Conservation (phyloP, 805 yeast genomes). For the Saccharomyces mikatae region DNA sequence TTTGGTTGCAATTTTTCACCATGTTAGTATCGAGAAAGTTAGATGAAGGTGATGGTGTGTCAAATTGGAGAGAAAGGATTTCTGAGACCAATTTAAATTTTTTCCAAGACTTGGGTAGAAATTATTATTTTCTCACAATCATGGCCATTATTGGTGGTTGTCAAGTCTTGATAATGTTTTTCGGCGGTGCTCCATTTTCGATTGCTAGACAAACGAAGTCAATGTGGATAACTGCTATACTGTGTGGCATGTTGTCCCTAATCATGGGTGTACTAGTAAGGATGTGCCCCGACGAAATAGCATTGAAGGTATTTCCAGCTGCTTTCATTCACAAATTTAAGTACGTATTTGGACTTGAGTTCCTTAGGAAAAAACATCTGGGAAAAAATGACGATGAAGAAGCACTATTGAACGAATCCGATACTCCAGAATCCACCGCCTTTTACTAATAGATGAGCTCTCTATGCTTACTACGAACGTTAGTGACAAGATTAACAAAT, state of each 20-base stretch:
- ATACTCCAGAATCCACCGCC: slow-evolving; percentile 23
- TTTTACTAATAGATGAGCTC: slow-evolving; percentile 10
- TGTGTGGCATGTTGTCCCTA: slow-evolving; percentile 71
- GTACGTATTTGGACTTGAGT: slow-evolving; percentile 22
- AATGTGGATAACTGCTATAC: slow-evolving; percentile 83
- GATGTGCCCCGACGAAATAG: slow-evolving; percentile 76
- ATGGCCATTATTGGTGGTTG: slow-evolving; percentile 68
- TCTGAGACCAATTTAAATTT: slow-evolving; percentile 66
- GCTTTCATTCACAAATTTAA: slow-evolving; percentile 15
- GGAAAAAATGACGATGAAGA: slow-evolving; percentile 18
- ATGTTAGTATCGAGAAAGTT: slow-evolving; percentile 83
- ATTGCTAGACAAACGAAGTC: slow-evolving; percentile 70
- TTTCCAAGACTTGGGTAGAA: slow-evolving; percentile 71
- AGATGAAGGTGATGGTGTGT: slow-evolving; percentile 74
- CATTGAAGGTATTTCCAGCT: slow-evolving; percentile 56
- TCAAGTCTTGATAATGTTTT: slow-evolving; percentile 88
- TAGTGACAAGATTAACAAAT: neutral
- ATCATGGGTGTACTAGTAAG: slow-evolving; percentile 76
- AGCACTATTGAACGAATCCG: slow-evolving; percentile 15
- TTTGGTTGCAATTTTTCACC: slow-evolving; percentile 95
- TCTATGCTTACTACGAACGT: neutral
- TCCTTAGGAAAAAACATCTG: slow-evolving; percentile 12
- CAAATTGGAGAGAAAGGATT: slow-evolving; percentile 48
- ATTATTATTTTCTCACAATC: slow-evolving; percentile 72
- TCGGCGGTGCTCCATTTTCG: slow-evolving; percentile 94